phyloP scores from a whole-genome alignment of 2,329 filamentous ascomycete species.

The Sporothrix brasiliensis region DNA sequence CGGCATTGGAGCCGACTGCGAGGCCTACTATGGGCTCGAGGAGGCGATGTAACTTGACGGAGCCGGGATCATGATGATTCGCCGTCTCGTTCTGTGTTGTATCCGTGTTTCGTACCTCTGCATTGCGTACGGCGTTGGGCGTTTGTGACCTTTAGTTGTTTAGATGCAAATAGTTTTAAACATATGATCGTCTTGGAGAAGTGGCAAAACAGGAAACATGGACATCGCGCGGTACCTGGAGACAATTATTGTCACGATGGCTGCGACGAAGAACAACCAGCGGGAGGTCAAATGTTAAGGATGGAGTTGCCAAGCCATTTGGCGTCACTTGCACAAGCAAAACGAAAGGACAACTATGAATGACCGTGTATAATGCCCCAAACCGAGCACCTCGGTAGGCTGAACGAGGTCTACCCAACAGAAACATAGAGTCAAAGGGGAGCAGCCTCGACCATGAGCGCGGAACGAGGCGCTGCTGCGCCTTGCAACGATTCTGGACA shows the following conservation, averaged over 20 bases:
- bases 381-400: conserved; percentile 11
- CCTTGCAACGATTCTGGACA: neutral
- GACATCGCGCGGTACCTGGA: conserved; percentile 16
- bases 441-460: neutral
- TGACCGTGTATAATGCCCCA: neutral
- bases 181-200: too few relatives aligned
- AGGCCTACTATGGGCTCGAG: conserved; percentile 34
- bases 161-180: too few relatives aligned
- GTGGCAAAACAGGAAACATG: neutral
- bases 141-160: neutral
- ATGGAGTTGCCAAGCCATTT: neutral
- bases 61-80: neutral
- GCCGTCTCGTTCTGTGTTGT: neutral
- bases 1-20: conserved; percentile 36
- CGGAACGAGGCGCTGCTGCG: neutral
- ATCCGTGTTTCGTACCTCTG: neutral
- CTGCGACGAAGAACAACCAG: neutral
- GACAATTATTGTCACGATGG: neutral
- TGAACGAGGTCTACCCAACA: conserved; percentile 14
- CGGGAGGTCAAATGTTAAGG: neutral
- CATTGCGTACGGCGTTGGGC: neutral
- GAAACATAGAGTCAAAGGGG: neutral
- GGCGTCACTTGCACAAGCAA: neutral
- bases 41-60: conserved; percentile 4
- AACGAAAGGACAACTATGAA: neutral